Conservation (phyloP, 805 yeast species). For the Kazachstania kunashirensis region DNA sequence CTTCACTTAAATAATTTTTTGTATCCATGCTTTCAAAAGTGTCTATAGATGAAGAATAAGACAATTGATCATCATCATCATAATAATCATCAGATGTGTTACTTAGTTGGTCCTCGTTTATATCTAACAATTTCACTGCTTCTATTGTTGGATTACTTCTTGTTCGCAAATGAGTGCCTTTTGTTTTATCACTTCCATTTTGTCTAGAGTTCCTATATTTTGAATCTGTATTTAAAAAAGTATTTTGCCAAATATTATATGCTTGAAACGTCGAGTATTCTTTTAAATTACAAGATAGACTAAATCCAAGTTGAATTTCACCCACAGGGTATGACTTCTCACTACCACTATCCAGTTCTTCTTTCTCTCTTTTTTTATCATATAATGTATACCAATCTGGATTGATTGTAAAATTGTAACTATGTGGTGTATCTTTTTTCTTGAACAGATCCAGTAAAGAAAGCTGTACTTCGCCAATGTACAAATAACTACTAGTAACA, state of each 20-base stretch:
- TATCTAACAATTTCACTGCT: not conserved
- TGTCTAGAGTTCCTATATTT: not conserved
- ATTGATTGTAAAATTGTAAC: conserved; percentile 13
- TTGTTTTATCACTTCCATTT: not conserved
- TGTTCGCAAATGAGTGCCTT: not conserved
- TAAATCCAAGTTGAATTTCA: conserved; percentile 19
- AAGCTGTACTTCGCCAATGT: conserved; percentile 26
- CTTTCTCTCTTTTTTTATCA: conserved; percentile 16
- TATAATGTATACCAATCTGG: conserved; percentile 22
- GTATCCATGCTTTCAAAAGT: conserved; percentile 1
- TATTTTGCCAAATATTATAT: conserved; percentile 17
- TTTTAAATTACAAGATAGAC: conserved; percentile 12
- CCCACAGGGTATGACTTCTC: conserved; percentile 12
- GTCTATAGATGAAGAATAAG: not conserved
- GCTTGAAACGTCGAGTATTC: conserved; percentile 14
- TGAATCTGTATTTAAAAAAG: conserved; percentile 4
- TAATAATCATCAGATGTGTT: not conserved
- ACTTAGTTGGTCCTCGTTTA: not conserved
- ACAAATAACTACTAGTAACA: conserved; percentile 12
- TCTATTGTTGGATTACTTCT: not conserved
- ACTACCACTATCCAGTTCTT: conserved; percentile 6
- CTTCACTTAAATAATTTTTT: conserved; percentile 4
- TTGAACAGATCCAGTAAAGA: conserved; percentile 23
- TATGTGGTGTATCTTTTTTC: conserved; percentile 8
- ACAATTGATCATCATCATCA: not conserved